Evolutionary conservation across 257 asterid genomes (phyloP), one percentile per base, ranked within the genome.

Genomic region (Ophiorrhiza pumila): DNA sequence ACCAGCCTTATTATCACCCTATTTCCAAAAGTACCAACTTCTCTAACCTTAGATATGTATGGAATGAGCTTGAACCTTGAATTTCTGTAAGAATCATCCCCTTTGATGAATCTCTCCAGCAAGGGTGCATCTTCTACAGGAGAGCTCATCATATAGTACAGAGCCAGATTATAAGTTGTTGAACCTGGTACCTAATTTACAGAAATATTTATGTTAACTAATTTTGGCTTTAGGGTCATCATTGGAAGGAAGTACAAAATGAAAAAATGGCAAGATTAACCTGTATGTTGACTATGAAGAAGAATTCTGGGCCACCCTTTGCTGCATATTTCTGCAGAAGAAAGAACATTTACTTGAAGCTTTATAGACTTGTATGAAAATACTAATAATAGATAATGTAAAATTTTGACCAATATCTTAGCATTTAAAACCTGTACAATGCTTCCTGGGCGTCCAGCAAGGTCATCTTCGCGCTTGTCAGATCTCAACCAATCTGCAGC

Each of bases 61-160:
- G 99, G 99, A 79, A 95, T 95, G 84, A 95, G 99, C 85, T 95
- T 95, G 91, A 95, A 95, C 92, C 97, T 90, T 7, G 99, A 89
- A 84, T 95, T 92, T 83, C 99, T 83, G 71, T 80, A 92, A 67
- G 96, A 90, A 86, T 95, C 96, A 68, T 95, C 99, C 50, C 98
- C 99, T 57, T 87, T 85, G 82, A 95, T 84, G 71, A 95, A 95
- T 80, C 93, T 89, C 85, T 95, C 92, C 20, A 95, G 92, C 86
- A 92, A 82, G 20, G 97, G 97, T 79, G 96, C 66, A 72, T 89
- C 96, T 87, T 95, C 91, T 62, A 90, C 42, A 23, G 96, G 98
- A 77, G 96, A 85, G 68, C 80, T 86, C 97, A 89, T 85, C 99
- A 95, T 95, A 81, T 92, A 95, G 85, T 95, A 95, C 57, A 92